Percentiles rank a stretch among this genome's conserved stretches.
Evolutionary conservation across 495 filamentous ascomycete genomes (phyloP).

Genomic region (Neohortaea acidophila): DNA sequence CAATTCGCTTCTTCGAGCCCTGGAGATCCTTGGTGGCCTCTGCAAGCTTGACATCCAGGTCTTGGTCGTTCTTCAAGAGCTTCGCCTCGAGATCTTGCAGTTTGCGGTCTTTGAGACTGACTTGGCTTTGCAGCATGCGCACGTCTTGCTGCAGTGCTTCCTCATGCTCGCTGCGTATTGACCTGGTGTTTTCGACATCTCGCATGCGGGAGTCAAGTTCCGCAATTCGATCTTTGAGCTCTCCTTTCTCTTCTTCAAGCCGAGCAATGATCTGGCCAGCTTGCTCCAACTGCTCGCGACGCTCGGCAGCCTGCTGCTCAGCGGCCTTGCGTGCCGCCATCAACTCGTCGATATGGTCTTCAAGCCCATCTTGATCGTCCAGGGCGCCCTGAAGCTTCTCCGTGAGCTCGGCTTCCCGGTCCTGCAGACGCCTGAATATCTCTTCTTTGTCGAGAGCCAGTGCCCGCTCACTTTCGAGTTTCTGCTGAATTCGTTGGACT

Average conservation of each 20-base stretch:
- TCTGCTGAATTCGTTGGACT: conserved; percentile 77
- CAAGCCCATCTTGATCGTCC: conserved; percentile 84
- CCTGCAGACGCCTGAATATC: conserved; percentile 88
- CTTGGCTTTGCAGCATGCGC: conserved; percentile 81
- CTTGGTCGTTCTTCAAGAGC: conserved; percentile 71
- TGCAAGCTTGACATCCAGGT: conserved; percentile 73
- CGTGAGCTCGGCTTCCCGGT: conserved; percentile 70
- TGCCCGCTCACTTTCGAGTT: conserved; percentile 84
- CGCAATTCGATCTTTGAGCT: conserved; percentile 48
- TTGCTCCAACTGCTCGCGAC: conserved; percentile 72
- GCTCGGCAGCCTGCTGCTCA: conserved; percentile 68
- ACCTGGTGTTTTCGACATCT: conserved; percentile 49
- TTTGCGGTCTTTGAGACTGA: conserved; percentile 80
- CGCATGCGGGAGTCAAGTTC: conserved; percentile 53
- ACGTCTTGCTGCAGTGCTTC: conserved; percentile 63
- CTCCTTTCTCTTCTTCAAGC: conserved; percentile 70
- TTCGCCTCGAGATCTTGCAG: conserved; percentile 74
- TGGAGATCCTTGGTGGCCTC: conserved; percentile 72
- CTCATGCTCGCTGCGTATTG: conserved; percentile 55
- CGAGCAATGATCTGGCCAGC: conserved; percentile 72
- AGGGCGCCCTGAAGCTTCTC: conserved; percentile 90
- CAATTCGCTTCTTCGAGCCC: conserved; percentile 49
- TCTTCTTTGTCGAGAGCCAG: conserved; percentile 95
- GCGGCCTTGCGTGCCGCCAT: conserved; percentile 79
- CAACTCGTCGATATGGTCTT: conserved; percentile 81